Evolutionary conservation across 192 early-diverging fungal species (phyloP), one percentile per base, ranked within the genome.

Genomic region (Phycomyces nitens): DNA sequence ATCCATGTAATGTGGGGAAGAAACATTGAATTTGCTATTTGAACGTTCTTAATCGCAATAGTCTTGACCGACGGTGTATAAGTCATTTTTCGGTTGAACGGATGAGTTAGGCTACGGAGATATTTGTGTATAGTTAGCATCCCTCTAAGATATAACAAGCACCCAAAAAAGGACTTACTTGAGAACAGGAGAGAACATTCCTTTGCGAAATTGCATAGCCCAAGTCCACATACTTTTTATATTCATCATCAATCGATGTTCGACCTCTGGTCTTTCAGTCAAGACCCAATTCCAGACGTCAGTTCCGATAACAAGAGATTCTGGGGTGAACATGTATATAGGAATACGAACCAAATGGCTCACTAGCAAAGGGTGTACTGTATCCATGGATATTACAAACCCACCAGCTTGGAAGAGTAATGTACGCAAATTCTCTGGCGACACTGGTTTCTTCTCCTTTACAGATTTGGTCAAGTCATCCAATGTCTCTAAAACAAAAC

Each of bases 201-300:
- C 97, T 53, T 88, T 86, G 50, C 86, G 81, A 38, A 92, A 81
- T 53, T 83, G 75, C n/a, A 86, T 77, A 51, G 88, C 84, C 80
- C 86, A 91, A 39, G 84, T 83, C 97, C 97, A 99, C 6, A 86
- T 83, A 5, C 83, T 75, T 0, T 89, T 77, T 27, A 99, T 82
- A 61, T 97, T 88, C 10, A 84, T 80, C 85, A 99, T 89, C 29
- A 97, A 78, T 22, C 89, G 75, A 9, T 85, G 79, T 57, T 90
- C 89, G 14, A 88, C 63, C 4, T 84, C 84, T 12, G 91, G 79
- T 44, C 86, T 82, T 47, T 92, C 84, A 10, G 86, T 84, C 51
- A 97, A 86, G 50, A 99, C 72, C 86, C 88, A 91, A 42, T 85
- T 92, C 95, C 94, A 99, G n/a, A 92, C 87, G 16, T 87, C 80